A percentile compares a stretch with the other conserved stretches of the same genome.
Evolutionary conservation across 73 alveolate species (phyloP).

Genomic region (Tetrahymena malaccensis): DNA sequence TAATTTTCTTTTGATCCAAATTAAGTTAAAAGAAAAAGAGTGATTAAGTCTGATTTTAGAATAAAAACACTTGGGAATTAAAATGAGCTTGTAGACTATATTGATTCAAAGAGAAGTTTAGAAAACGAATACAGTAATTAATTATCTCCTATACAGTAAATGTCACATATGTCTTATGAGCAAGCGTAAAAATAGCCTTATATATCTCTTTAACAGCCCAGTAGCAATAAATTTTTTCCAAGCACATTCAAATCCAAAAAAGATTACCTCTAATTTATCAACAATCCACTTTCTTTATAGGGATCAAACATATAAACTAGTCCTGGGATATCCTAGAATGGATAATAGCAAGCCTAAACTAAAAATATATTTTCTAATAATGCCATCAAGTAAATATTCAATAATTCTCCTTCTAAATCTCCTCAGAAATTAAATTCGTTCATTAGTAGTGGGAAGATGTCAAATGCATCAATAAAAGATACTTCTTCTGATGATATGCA

Average conservation of each 20-base stretch:
- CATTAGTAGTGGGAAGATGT: background rate
- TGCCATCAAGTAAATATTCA: background rate
- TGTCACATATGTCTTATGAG: background rate
- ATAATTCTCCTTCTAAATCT: background rate
- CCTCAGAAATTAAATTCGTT: background rate
- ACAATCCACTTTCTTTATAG: background rate
- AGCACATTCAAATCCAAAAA: background rate
- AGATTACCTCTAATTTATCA: background rate
- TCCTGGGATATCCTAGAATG: background rate
- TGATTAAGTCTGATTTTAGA: background rate
- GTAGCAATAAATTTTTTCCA: background rate
- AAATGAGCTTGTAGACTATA: background rate
- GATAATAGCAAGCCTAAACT: background rate
- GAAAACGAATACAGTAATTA: background rate
- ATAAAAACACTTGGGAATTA: background rate
- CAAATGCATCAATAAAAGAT: background rate
- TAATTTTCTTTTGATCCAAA: background rate
- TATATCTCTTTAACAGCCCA: background rate
- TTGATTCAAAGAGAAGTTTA: background rate
- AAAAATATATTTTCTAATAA: background rate
- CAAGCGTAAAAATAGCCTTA: background rate
- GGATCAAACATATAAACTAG: background rate
- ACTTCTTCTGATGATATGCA: background rate
- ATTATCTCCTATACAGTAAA: background rate
- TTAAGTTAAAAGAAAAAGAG: background rate